Conservation (phyloP, 2,329 filamentous ascomycete genomes). For the Phyllosticta paracitricarpa region DNA sequence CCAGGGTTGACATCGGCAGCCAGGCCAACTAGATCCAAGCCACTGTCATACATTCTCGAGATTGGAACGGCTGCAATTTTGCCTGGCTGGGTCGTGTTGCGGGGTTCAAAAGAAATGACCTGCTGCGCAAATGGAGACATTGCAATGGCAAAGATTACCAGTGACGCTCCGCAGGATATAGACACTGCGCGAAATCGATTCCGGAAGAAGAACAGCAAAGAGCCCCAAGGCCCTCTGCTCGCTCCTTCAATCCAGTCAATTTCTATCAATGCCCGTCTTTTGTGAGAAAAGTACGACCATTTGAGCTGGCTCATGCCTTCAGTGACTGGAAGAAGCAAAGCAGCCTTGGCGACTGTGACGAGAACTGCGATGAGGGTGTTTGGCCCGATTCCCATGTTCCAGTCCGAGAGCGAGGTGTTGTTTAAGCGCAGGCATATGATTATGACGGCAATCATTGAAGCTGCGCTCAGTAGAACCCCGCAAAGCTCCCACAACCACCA, state of each 20-base stretch:
- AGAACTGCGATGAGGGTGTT: slow-evolving; percentile 28
- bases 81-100: not conserved
- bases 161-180: slow-evolving; percentile 3
- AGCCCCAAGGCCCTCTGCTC: slow-evolving; percentile 14
- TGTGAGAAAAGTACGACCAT: slow-evolving; percentile 22
- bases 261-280: slow-evolving; percentile 13
- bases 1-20: not conserved
- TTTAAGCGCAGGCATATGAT: slow-evolving; percentile 9
- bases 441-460: slow-evolving; percentile 7
- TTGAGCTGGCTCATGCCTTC: slow-evolving; percentile 29
- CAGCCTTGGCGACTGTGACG: slow-evolving; percentile 22
- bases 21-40: not conserved
- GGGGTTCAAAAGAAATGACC: slow-evolving; percentile 10
- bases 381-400: slow-evolving; percentile 12
- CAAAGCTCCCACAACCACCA: slow-evolving; percentile 8
- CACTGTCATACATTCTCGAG: not conserved
- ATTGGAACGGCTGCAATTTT: not conserved
- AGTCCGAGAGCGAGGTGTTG: slow-evolving; percentile 10
- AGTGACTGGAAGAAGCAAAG: slow-evolving; percentile 23
- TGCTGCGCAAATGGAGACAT: slow-evolving; percentile 13
- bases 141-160: slow-evolving; percentile 9
- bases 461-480: slow-evolving; percentile 11
- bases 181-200: not conserved
- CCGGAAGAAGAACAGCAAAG: not conserved
- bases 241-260: slow-evolving; percentile 22